Conservation (phyloP, 2,329 filamentous ascomycete genomes). For the Penicillium psychrosexuale region DNA sequence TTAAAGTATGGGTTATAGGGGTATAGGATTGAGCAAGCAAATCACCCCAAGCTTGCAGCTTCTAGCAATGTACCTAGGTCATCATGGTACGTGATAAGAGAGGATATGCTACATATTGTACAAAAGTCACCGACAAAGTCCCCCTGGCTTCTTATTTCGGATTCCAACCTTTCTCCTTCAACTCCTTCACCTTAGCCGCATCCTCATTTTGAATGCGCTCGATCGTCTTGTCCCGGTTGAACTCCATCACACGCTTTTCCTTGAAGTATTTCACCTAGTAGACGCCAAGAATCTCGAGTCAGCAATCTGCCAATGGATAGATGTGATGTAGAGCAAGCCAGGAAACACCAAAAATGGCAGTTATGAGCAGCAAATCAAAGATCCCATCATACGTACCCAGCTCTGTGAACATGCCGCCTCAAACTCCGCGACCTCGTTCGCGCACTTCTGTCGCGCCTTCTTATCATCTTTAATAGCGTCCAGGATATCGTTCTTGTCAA, state of each 20-base stretch:
- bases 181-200: conserved; percentile 57
- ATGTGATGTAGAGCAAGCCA: not conserved
- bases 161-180: conserved; percentile 44
- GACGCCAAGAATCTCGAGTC: not conserved
- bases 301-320: not conserved
- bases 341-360: not conserved
- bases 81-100: conserved; percentile 18
- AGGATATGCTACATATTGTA: conserved; percentile 32
- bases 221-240: conserved; percentile 76
- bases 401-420: conserved; percentile 82
- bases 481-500: conserved; percentile 77
- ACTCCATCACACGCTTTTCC: conserved; percentile 88
- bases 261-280: conserved; percentile 92
- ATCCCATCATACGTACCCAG: conserved; percentile 65
- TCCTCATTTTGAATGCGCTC: conserved; percentile 72
- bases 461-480: conserved; percentile 65
- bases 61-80: conserved; percentile 1
- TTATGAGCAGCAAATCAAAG: not conserved
- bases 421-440: conserved; percentile 62
- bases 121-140: conserved; percentile 12
- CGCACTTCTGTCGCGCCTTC: conserved; percentile 58
- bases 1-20: not conserved
- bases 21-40: not conserved
- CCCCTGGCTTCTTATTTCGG: conserved; percentile 18
- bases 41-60: not conserved